A percentile compares a stretch with the other conserved stretches of the same genome.
Conservation (phyloP, 345 rosid species). For the Rhodomyrtus tomentosa region DNA sequence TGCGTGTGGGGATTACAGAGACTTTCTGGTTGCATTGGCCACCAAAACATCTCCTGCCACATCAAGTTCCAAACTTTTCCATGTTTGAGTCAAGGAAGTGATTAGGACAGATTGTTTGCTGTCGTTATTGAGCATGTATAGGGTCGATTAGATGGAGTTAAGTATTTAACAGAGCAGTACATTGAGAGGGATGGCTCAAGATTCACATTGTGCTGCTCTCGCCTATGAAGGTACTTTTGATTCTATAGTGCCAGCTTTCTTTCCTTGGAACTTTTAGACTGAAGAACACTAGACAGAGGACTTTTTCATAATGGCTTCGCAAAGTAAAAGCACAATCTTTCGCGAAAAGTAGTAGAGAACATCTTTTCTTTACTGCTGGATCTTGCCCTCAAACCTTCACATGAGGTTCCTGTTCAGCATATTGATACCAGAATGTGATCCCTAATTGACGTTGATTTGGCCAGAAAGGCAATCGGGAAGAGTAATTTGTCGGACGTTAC, state of each 20-base stretch:
- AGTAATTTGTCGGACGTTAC: not conserved
- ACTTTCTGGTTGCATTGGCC: conserved; percentile 38
- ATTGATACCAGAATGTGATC: not conserved
- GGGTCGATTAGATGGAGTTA: not conserved
- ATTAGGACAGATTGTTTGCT: not conserved
- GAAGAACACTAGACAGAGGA: not conserved
- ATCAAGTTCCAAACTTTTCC: not conserved
- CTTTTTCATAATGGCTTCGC: not conserved
- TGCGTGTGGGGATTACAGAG: conserved; percentile 35
- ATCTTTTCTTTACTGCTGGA: not conserved
- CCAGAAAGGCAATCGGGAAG: not conserved
- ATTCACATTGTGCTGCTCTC: not conserved
- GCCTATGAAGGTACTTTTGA: not conserved
- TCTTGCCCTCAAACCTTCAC: not conserved
- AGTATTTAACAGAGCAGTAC: not conserved
- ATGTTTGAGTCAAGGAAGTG: not conserved
- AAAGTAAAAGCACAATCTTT: not conserved
- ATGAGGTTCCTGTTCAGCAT: not conserved
- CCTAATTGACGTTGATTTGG: not conserved
- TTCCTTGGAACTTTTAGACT: not conserved
- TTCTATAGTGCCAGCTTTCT: not conserved
- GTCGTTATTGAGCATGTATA: not conserved
- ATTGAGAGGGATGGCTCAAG: not conserved
- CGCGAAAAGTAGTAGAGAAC: not conserved
- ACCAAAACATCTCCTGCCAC: conserved; percentile 3